Percentiles rank a stretch among this genome's conserved stretches.
Evolutionary conservation across 2,329 filamentous ascomycete genomes (phyloP).

Genomic region (Clarireedia homoeocarpa): DNA sequence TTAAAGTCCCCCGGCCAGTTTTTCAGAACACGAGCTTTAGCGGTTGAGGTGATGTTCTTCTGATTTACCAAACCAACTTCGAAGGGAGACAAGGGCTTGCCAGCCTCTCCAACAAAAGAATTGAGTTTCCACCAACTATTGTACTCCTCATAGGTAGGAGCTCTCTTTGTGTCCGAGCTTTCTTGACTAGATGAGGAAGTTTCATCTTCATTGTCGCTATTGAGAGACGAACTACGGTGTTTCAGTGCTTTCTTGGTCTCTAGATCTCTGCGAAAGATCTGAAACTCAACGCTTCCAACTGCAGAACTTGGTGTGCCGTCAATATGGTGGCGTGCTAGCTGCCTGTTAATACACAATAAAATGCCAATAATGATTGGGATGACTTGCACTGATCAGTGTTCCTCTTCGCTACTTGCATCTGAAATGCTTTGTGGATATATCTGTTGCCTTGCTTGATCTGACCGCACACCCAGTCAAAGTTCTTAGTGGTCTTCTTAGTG

Average conservation of each 20-base stretch:
- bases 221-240: not conserved
- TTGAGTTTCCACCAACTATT: slow-evolving; percentile 16
- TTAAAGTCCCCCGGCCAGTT: slow-evolving; percentile 12
- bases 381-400: slow-evolving; percentile 9
- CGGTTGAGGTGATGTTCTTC: not conserved
- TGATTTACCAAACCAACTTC: slow-evolving; percentile 14
- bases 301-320: not conserved
- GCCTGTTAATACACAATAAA: not conserved
- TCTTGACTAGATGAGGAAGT: not conserved
- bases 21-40: slow-evolving; percentile 11
- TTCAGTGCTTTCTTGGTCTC: not conserved
- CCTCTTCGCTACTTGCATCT: slow-evolving; percentile 13
- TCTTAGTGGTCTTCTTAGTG: not conserved
- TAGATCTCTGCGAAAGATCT: slow-evolving; percentile 8
- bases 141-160: slow-evolving; percentile 15
- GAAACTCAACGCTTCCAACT: slow-evolving; percentile 9
- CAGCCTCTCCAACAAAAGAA: slow-evolving; percentile 3
- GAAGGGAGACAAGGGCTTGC: slow-evolving; percentile 12
- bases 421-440: not conserved
- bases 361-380: not conserved
- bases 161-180: slow-evolving; percentile 4
- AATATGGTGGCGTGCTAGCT: not conserved
- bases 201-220: not conserved
- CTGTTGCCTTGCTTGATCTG: not conserved
- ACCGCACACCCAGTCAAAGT: not conserved